Evolutionary conservation across 2,329 filamentous ascomycete species (phyloP), one percentile per base, ranked within the genome.

Genomic region (Geosmithia flava): DNA sequence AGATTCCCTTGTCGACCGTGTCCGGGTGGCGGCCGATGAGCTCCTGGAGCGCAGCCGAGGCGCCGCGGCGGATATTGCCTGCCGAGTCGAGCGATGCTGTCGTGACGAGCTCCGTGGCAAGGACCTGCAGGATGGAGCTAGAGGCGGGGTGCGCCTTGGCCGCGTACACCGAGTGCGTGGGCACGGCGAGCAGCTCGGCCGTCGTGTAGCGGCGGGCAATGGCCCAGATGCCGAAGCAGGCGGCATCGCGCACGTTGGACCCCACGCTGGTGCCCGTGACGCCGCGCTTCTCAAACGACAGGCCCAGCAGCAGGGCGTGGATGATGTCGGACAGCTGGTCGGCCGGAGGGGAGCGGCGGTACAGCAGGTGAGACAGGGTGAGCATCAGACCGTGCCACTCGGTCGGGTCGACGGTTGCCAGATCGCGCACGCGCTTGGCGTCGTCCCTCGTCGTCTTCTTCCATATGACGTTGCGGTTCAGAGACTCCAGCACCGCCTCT

Each of bases 191-290:
- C 7, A 97, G 72, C 62, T 97, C 91, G 1, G 70, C 59, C 0
- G 89, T 95, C 1, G 79, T 81, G 57, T 97, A 98, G 48, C 91
- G 83, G 48, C 93, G 78, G 20, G 91, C 87, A 7, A 97, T 64
- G 1, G 90, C 85, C 93, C 93, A 98, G 20, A 97, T 83, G 7
- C 93, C 93, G 61, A 97, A 98, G 61, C 90, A 96, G 3, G 93
- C 88, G 13, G 93, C 91, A 67, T 98, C 93, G 44, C 93, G 80
- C 16, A 98, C 90, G 55, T 94, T 95, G 1, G 87, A 84, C 2
- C 93, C 93, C 11, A 91, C 73, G 3, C 87, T 90, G 13, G 77
- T 81, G n/a, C 93, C 91, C 3, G 87, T 88, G 0, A 87, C 78
- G 44, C 84, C 86, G 50, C 90, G 78, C 58, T 95, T 88, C 63